These are phyloP conservation scores for Salix purpurea DNA, from an alignment of 345 rosid species.

Conservation along the genomic window DNA sequence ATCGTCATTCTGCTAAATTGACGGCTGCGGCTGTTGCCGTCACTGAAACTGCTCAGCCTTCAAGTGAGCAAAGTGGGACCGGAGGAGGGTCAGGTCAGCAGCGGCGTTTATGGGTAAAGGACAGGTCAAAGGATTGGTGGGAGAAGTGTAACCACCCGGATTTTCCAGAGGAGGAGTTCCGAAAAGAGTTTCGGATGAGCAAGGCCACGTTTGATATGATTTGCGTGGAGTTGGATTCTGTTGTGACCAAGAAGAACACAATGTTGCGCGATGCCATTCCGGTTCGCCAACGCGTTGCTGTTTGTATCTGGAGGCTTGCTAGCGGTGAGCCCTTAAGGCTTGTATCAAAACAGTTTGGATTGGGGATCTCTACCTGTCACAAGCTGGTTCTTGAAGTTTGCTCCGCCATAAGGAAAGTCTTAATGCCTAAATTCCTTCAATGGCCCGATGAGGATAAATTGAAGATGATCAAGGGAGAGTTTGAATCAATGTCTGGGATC, in stretches of 20 bases:
- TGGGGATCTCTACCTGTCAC: slow-evolving; percentile 86
- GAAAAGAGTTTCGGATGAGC: slow-evolving; percentile 70
- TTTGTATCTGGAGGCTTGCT: slow-evolving; percentile 83
- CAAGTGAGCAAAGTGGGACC: neutral
- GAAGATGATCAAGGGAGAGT: slow-evolving; percentile 35
- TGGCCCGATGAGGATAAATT: slow-evolving; percentile 62
- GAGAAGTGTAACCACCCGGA: slow-evolving; percentile 55
- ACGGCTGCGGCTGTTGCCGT: slow-evolving; percentile 23
- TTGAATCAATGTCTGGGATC: slow-evolving; percentile 47
- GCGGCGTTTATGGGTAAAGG: slow-evolving; percentile 83
- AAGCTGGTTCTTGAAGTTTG: slow-evolving; percentile 82
- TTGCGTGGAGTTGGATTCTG: slow-evolving; percentile 63
- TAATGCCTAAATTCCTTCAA: slow-evolving; percentile 61
- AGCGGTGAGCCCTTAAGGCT: slow-evolving; percentile 77
- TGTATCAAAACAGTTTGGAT: slow-evolving; percentile 76
- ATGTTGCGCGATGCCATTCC: slow-evolving; percentile 84
- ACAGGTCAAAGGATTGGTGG: slow-evolving; percentile 89
- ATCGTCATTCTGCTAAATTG: slow-evolving; percentile 25
- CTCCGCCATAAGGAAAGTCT: slow-evolving; percentile 54
- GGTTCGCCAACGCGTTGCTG: slow-evolving; percentile 84
- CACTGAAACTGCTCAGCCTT: slow-evolving; percentile 11
- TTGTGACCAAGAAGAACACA: slow-evolving; percentile 83
- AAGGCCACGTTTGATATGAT: slow-evolving; percentile 65
- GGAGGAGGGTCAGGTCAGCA: slow-evolving; percentile 24
- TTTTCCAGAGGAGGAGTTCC: slow-evolving; percentile 67